A percentile compares a stretch with the other conserved stretches of the same genome.
Evolutionary conservation across 2,329 filamentous ascomycete species (phyloP).

Genomic region (Paecilomyces formosus): DNA sequence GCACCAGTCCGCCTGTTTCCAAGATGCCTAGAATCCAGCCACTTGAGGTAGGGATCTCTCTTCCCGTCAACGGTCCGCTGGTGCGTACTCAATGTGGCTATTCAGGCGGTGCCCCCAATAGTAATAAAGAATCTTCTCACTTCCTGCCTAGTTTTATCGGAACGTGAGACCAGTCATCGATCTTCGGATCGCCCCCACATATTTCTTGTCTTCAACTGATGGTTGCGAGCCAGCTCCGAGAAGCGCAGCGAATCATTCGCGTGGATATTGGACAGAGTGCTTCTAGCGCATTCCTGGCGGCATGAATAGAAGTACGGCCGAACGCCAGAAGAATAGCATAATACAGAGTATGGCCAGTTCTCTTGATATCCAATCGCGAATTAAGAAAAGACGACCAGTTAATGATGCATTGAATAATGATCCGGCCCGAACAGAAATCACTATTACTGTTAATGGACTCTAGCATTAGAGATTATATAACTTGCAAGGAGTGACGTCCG

Average conservation of each 20-base stretch:
- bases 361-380: not conserved
- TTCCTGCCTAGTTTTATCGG: not conserved
- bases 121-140: not conserved
- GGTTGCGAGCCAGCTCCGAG: not conserved
- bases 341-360: too few relatives aligned
- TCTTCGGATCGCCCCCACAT: not conserved
- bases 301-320: not conserved
- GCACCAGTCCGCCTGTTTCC: not conserved
- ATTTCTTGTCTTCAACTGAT: not conserved
- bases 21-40: not conserved
- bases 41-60: not conserved
- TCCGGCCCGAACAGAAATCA: not conserved
- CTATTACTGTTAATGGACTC: not conserved
- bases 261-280: not conserved
- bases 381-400: not conserved
- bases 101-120: not conserved
- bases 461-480: not conserved
- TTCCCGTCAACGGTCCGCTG: not conserved
- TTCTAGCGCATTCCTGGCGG: not conserved
- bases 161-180: conserved; percentile 1
- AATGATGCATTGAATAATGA: not conserved
- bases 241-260: not conserved
- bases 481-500: not conserved
- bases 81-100: not conserved
- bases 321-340: not conserved